Evolutionary conservation across 2,329 filamentous ascomycete genomes (phyloP), one percentile per base, ranked within the genome.

Genomic region (Aotearoamyces nothofagi): DNA sequence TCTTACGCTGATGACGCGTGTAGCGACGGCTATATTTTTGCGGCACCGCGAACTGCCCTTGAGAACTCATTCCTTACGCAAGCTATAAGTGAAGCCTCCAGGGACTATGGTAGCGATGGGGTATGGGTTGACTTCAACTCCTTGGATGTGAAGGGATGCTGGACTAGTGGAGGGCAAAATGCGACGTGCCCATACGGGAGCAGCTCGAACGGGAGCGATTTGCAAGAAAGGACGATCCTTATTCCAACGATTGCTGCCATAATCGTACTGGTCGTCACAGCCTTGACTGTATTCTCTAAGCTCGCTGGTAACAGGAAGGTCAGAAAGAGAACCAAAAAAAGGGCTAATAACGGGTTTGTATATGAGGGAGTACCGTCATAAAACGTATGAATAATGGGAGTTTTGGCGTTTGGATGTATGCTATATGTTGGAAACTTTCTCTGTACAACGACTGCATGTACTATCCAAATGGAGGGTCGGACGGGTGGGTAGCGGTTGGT

Each of bases 361-460:
- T 78, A 78, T 53, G 74, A 78, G 45, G 74, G 74, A 10, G 70
- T 79, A 28, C 73, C 73, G 9, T n/a, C n/a, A n/a, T n/a, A n/a
- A n/a, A n/a, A n/a, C n/a, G n/a, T n/a, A n/a, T n/a, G n/a, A n/a
- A n/a, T n/a, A n/a, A n/a, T n/a, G n/a, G n/a, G n/a, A n/a, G n/a
- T n/a, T n/a, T n/a, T n/a, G n/a, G n/a, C n/a, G n/a, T n/a, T n/a
- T n/a, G n/a, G n/a, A n/a, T n/a, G n/a, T n/a, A n/a, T n/a, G n/a
- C n/a, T n/a, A n/a, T n/a, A n/a, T n/a, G n/a, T n/a, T n/a, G n/a
- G n/a, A n/a, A n/a, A n/a, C n/a, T n/a, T n/a, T n/a, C n/a, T n/a
- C n/a, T n/a, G n/a, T n/a, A n/a, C n/a, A n/a, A n/a, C n/a, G n/a
- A n/a, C n/a, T n/a, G n/a, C n/a, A n/a, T n/a, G n/a, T n/a, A n/a